Conservation (phyloP, 2,329 filamentous ascomycete genomes). For the Lachnellula hyalina region DNA sequence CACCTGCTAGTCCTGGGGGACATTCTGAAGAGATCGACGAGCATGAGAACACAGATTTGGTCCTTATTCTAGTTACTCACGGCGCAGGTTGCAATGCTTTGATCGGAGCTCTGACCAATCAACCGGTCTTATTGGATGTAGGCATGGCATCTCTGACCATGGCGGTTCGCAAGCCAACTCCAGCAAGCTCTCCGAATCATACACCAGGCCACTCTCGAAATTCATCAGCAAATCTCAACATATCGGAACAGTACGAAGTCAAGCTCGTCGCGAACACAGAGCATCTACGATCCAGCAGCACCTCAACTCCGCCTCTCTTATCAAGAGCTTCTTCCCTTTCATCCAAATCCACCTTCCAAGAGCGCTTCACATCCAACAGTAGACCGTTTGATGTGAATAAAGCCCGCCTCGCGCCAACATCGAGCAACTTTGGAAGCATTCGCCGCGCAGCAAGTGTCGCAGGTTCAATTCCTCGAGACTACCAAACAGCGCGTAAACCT, state of each 20-base stretch:
- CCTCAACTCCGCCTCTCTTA: conserved; percentile 34
- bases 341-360: conserved; percentile 23
- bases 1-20: conserved; percentile 32
- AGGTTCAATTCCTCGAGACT: conserved; percentile 18
- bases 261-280: conserved; percentile 70
- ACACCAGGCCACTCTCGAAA: conserved; percentile 32
- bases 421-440: conserved; percentile 29
- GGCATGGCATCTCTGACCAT: conserved; percentile 87
- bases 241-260: conserved; percentile 66
- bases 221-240: conserved; percentile 35
- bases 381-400: conserved; percentile 30
- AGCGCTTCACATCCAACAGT: conserved; percentile 30
- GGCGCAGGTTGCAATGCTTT: conserved; percentile 94
- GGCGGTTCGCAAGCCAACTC: conserved; percentile 57
- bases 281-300: conserved; percentile 50
- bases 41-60: conserved; percentile 64
- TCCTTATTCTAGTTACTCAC: conserved; percentile 86
- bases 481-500: conserved; percentile 21
- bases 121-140: conserved; percentile 86
- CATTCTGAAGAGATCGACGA: conserved; percentile 39
- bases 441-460: conserved; percentile 29
- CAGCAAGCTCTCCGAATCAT: conserved; percentile 15
- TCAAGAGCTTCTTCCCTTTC: conserved; percentile 32
- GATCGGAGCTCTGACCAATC: conserved; percentile 84
- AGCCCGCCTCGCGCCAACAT: conserved; percentile 13